A percentile compares a stretch with the other conserved stretches of the same genome.
phyloP scores from a whole-genome alignment of 2,329 filamentous ascomycete species.

The Piedraia hortae region DNA sequence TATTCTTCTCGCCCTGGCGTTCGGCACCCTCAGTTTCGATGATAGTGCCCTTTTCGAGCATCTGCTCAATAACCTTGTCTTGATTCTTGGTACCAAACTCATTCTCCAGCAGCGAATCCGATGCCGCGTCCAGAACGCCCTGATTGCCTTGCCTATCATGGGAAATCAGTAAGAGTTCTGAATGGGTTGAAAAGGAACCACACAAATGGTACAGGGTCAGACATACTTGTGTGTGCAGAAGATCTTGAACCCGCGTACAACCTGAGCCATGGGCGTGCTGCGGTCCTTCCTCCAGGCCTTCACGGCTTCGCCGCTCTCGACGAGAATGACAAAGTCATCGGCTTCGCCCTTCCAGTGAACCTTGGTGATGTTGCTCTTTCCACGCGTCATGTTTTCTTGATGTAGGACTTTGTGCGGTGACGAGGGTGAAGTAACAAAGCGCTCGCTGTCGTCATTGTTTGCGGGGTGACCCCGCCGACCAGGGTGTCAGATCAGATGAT shows the following conservation, averaged over 20 bases:
- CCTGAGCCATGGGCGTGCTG: slow-evolving; percentile 52
- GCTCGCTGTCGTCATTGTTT: no score
- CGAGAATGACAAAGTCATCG: slow-evolving; percentile 42
- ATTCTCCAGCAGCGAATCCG: slow-evolving; percentile 45
- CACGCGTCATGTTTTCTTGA: slow-evolving; percentile 1
- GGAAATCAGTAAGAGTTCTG: background rate
- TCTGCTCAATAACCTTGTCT: slow-evolving; percentile 57
- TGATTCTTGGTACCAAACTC: slow-evolving; percentile 65
- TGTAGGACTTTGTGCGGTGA: no score
- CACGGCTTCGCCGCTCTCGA: slow-evolving; percentile 32
- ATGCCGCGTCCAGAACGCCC: slow-evolving; percentile 49
- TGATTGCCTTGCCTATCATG: slow-evolving; percentile 53
- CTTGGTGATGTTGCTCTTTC: slow-evolving; percentile 68
- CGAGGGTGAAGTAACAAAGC: no score
- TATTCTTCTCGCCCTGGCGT: slow-evolving; percentile 2
- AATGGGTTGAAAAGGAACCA: background rate
- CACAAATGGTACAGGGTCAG: background rate
- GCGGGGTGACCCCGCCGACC: no score
- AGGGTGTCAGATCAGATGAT: no score
- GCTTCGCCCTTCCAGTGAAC: slow-evolving; percentile 19
- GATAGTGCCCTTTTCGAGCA: slow-evolving; percentile 46
- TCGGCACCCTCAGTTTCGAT: slow-evolving; percentile 24
- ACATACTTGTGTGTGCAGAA: slow-evolving; percentile 71
- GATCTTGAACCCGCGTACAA: slow-evolving; percentile 69
- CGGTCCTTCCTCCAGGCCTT: slow-evolving; percentile 64